phyloP scores from a whole-genome alignment of 352 stramenopile species.

The Bremia lactucae region DNA sequence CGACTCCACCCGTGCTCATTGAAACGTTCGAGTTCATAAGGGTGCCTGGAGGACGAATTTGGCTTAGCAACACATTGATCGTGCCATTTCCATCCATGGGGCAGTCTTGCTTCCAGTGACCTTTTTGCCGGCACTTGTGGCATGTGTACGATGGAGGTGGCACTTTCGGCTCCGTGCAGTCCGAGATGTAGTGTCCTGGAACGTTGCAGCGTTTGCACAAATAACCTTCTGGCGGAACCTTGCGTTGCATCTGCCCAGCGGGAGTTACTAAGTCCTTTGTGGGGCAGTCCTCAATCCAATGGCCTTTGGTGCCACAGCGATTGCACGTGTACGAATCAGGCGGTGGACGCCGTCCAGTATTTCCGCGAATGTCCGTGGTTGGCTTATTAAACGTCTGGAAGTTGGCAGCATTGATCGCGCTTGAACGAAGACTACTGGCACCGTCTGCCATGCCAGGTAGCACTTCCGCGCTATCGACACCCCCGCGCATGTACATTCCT shows the following conservation, averaged over 20 bases:
- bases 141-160: constrained; percentile 72
- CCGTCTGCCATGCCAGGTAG: constrained; percentile 63
- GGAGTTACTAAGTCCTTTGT: constrained; percentile 58
- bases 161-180: constrained; percentile 78
- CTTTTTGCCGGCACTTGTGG: constrained; percentile 82
- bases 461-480: constrained; percentile 29
- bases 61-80: constrained; percentile 33
- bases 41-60: constrained; percentile 19
- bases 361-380: constrained; percentile 15
- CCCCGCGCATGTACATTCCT: constrained; percentile 16
- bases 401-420: constrained; percentile 58
- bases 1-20: constrained; percentile 12
- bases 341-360: constrained; percentile 38
- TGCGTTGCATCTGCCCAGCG: constrained; percentile 24
- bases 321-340: constrained; percentile 85
- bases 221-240: constrained; percentile 63
- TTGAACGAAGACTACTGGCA: constrained; percentile 40
- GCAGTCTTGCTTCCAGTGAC: constrained; percentile 84
- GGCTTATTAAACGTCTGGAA: constrained; percentile 59
- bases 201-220: constrained; percentile 82
- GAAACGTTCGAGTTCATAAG: constrained; percentile 4
- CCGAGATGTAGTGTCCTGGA: constrained; percentile 78
- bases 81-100: constrained; percentile 58
- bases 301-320: constrained; percentile 70
- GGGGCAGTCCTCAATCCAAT: constrained; percentile 84